A percentile compares a stretch with the other conserved stretches of the same genome.
phyloP scores from a whole-genome alignment of 1,284 basidiomycete genomes.

The Vanrija sp. region DNA sequence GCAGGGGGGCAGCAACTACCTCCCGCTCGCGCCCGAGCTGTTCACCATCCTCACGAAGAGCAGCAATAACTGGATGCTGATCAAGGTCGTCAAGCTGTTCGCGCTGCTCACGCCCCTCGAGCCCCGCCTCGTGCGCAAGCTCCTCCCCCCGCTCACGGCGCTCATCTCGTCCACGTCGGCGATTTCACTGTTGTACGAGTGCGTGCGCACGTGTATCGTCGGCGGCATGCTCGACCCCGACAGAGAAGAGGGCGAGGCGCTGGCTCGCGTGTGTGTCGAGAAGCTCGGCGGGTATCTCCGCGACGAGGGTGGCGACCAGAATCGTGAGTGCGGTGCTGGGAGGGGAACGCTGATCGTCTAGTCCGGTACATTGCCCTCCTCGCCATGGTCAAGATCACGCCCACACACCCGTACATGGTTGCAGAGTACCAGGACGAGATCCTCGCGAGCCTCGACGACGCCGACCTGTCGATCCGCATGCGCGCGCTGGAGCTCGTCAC shows the following conservation, averaged over 20 bases:
- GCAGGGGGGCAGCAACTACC: conserved; percentile 68
- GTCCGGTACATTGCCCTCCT: conserved; percentile 96
- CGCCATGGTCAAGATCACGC: conserved; percentile 92
- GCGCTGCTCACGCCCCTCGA: conserved; percentile 86
- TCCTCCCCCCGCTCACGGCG: conserved; percentile 87
- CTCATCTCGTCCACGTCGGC: conserved; percentile 94
- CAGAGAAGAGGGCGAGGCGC: conserved; percentile 62
- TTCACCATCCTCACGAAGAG: conserved; percentile 93
- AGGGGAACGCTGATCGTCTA: conserved; percentile 40
- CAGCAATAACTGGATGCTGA: conserved; percentile 99
- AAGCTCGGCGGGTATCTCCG: conserved; percentile 89
- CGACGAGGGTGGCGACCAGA: conserved; percentile 78
- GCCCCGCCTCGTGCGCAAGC: conserved; percentile 86
- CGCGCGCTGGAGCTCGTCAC: conserved; percentile 88
- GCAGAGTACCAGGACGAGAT: conserved; percentile 91
- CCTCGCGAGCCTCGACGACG: conserved; percentile 81
- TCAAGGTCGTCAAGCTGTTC: conserved; percentile 98
- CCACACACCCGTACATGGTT: conserved; percentile 83
- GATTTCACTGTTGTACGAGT: conserved; percentile 94
- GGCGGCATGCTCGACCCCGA: conserved; percentile 88
- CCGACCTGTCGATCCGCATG: conserved; percentile 93
- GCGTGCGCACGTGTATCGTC: conserved; percentile 95
- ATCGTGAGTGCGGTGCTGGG: conserved; percentile 59
- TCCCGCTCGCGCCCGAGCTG: conserved; percentile 82
- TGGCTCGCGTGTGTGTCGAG: conserved; percentile 85